Base-by-base conservation (phyloP, 2,329 filamentous ascomycete species). In the Nannizziopsis barbatae region DNA sequence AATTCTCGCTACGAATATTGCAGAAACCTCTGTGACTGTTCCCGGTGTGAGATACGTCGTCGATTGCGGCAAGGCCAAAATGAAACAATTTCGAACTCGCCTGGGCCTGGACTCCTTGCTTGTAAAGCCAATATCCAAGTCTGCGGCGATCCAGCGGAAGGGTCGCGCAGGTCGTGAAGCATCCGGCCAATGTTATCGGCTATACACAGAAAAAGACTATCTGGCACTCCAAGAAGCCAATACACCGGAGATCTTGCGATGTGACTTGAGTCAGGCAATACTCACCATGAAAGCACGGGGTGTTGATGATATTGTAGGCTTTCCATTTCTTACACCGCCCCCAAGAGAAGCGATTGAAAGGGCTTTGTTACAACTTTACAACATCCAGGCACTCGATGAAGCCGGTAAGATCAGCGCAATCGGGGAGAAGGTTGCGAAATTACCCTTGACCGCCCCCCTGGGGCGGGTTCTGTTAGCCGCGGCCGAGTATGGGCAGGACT, bases 21-120 rank as follows among this genome's bases (percentile, higher is more conserved):
- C 92, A n/a, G 92, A 98, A 65, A 96, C 92, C 0, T 96, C 92
- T 1, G 85, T 98, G 51, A 98, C 92, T 0, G 89, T 98, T 0
- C 84, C 90, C 0, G 92, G 92, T 1, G 88, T 98, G 5, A 80
- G 86, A 3, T 92, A 84, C 57, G 90, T 98, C 8, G 76, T 98
- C 15, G 92, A 98, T 61, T 85, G 85, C 48, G 92, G 92, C 40
- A 95, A 95, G 60, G 86, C 85, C 7, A 98, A 98, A 63, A 77
- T 93, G 55, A 95, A 95, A 67, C 84, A 94, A 55, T 98, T 88
- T 62, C 83, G 89, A 11, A 79, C 84, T 12, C 77, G 82, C 0
- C 75, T 96, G 0, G 89, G 88, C 4, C 81, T 98, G 60, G 90
- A 96, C 57, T 95, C 90, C 0, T 75, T 98, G 1, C 75, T 96